Evolutionary conservation across 495 filamentous ascomycete genomes (phyloP).

Genomic region (Hypoxylon trugodes): DNA sequence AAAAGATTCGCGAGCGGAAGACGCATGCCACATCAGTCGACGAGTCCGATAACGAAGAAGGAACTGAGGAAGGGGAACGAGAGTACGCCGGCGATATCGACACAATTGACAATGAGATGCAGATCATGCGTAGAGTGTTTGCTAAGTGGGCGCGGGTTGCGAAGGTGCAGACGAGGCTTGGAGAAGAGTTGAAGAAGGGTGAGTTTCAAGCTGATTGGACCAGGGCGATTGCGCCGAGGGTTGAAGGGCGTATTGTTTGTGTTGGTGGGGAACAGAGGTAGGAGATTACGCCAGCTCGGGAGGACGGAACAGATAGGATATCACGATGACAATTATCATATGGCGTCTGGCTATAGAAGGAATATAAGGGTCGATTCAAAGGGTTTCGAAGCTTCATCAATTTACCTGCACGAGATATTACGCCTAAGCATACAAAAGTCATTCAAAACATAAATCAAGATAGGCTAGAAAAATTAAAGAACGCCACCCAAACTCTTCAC

Average conservation of each 20-base stretch:
- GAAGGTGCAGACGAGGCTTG: conserved; percentile 60
- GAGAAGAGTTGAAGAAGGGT: conserved; percentile 56
- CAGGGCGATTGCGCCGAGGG: conserved; percentile 72
- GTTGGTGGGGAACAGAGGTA: conserved; percentile 34
- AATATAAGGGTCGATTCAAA: background rate
- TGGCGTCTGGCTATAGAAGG: background rate
- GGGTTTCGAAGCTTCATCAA: no score
- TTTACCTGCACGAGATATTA: no score
- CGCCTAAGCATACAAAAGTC: no score
- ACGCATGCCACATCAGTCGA: conserved; percentile 42
- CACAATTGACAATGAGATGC: conserved; percentile 47
- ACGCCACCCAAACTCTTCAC: no score
- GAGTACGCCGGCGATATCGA: conserved; percentile 36
- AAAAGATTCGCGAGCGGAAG: conserved; percentile 53
- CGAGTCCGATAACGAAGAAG: conserved; percentile 46
- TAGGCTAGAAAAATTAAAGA: no score
- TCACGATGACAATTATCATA: background rate
- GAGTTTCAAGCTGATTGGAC: conserved; percentile 81
- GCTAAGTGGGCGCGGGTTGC: conserved; percentile 79
- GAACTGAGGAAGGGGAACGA: conserved; percentile 36
- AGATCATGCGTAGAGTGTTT: conserved; percentile 67
- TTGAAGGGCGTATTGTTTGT: conserved; percentile 76
- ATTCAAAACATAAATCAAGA: no score
- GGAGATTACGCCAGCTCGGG: background rate
- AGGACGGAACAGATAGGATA: background rate